Conservation (phyloP, 306 rosid species). For the Dryas alaskensis region DNA sequence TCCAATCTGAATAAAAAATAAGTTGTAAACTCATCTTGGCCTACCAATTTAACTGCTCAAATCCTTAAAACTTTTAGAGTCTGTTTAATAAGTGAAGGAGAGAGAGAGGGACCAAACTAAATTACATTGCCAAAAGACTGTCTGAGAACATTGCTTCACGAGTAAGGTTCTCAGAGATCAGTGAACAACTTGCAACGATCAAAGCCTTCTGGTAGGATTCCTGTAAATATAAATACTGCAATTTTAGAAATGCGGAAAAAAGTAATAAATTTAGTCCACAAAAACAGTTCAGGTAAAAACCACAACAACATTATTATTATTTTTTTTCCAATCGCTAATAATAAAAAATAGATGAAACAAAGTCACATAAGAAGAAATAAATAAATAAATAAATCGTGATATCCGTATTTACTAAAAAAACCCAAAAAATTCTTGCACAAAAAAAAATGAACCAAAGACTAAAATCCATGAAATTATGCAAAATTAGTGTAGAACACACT, state of each 20-base stretch:
- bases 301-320: neutral
- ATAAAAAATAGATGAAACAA: neutral
- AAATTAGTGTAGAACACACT: constrained; percentile 20
- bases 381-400: neutral
- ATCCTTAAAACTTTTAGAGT: neutral
- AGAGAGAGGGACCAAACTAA: constrained; percentile 9
- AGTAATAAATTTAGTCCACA: neutral
- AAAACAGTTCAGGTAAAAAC: neutral
- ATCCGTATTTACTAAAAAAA: neutral
- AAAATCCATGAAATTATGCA: neutral
- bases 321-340: neutral
- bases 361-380: neutral
- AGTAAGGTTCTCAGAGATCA: constrained; percentile 31
- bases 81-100: neutral
- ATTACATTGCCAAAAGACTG: constrained; percentile 23
- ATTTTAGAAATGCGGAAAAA: constrained; percentile 7
- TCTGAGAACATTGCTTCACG: constrained; percentile 24
- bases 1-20: neutral
- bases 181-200: constrained; percentile 30
- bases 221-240: constrained; percentile 22
- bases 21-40: neutral
- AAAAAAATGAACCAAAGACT: neutral
- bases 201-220: constrained; percentile 26
- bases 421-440: neutral
- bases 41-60: neutral